Conservation (phyloP, 352 stramenopile genomes). For the Globisporangium radiosum region DNA sequence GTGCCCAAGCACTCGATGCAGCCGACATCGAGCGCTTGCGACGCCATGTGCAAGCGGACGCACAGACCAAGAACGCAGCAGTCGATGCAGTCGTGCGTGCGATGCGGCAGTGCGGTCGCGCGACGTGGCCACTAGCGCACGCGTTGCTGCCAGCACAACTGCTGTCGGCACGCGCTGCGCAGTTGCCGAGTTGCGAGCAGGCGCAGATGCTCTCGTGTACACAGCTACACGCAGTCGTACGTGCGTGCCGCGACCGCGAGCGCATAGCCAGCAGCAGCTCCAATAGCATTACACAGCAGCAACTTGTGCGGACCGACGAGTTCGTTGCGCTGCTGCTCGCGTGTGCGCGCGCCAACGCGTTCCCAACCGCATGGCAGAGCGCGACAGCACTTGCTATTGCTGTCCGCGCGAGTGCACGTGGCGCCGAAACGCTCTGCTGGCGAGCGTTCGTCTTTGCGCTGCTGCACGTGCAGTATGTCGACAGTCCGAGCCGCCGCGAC, state of each 20-base stretch:
- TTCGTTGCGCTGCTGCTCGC: conserved; percentile 35
- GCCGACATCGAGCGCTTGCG: conserved; percentile 17
- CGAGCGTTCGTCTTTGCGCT: conserved; percentile 33
- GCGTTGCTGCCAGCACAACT: not conserved
- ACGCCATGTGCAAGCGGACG: conserved; percentile 21
- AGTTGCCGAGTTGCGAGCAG: conserved; percentile 6
- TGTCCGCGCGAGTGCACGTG: conserved; percentile 16
- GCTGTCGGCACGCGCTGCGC: conserved; percentile 7
- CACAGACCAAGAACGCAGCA: conserved; percentile 24
- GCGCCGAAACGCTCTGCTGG: conserved; percentile 21
- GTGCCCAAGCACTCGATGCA: conserved; percentile 18
- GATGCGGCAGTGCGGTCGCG: conserved; percentile 9
- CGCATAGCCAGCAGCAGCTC: not conserved
- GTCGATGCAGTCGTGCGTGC: conserved; percentile 20
- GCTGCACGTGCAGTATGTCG: conserved; percentile 28
- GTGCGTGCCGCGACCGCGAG: not conserved
- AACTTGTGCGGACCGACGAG: conserved; percentile 9
- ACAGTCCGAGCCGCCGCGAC: conserved; percentile 20
- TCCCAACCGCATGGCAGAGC: conserved; percentile 32
- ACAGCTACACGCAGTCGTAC: conserved; percentile 8
- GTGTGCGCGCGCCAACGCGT: conserved; percentile 15
- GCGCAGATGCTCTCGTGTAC: conserved; percentile 11
- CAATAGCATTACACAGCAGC: conserved; percentile 7
- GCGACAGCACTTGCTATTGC: conserved; percentile 24
- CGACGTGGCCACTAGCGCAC: conserved; percentile 18